These are phyloP conservation scores for Phytophthora quininea DNA, from an alignment of 352 stramenopile genomes.

Conservation along the genomic window DNA sequence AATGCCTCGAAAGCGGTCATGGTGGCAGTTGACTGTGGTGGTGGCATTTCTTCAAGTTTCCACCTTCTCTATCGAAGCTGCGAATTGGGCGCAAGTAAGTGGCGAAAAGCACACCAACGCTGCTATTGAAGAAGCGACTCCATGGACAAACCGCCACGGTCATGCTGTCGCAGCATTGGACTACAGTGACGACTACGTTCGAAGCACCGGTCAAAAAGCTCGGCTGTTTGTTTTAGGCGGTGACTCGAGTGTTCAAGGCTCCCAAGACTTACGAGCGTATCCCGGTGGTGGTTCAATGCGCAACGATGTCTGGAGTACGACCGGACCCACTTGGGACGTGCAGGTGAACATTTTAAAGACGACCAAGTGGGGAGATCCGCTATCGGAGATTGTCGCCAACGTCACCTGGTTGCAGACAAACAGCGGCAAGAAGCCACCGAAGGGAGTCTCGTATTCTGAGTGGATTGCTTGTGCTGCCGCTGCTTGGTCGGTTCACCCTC, in stretches of 20 bases:
- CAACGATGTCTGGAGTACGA: conserved; percentile 83
- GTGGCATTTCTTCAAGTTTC: conserved; percentile 8
- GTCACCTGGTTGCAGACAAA: conserved; percentile 79
- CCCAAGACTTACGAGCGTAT: conserved; percentile 74
- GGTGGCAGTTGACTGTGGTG: background rate
- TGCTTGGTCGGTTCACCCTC: conserved; percentile 54
- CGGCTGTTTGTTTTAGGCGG: conserved; percentile 75
- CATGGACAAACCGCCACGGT: conserved; percentile 68
- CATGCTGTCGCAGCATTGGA: conserved; percentile 67
- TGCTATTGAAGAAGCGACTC: conserved; percentile 52
- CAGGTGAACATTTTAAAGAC: conserved; percentile 65
- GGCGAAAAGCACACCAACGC: conserved; percentile 63
- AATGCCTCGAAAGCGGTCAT: conserved; percentile 21
- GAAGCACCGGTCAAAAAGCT: conserved; percentile 48
- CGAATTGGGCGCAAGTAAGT: conserved; percentile 81
- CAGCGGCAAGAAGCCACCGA: conserved; percentile 64
- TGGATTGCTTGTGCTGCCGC: conserved; percentile 72
- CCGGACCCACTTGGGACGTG: conserved; percentile 58
- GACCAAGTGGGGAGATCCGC: conserved; percentile 71
- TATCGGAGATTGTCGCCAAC: conserved; percentile 74
- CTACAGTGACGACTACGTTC: conserved; percentile 55
- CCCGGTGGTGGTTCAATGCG: conserved; percentile 62
- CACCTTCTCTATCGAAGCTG: conserved; percentile 3
- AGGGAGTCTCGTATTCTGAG: conserved; percentile 58
- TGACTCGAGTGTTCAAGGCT: conserved; percentile 70